Percentiles rank a stretch among this genome's conserved stretches.
phyloP scores from a whole-genome alignment of 225 moss, liverwort and hornwort genomes.

The Straminergon stramineum region DNA sequence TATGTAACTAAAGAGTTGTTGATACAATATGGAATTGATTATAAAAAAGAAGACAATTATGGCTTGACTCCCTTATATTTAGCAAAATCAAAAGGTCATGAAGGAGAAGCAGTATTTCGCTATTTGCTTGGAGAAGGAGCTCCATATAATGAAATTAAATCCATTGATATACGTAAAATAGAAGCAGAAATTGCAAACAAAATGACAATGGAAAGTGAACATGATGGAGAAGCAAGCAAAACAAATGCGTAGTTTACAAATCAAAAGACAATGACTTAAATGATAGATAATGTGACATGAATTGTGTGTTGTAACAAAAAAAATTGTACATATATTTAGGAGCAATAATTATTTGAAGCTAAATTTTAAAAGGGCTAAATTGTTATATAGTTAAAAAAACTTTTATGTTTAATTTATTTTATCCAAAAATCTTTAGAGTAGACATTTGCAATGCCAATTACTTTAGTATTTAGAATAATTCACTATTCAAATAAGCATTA shows the following conservation, averaged over 20 bases:
- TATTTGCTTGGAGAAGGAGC: conserved; percentile 90
- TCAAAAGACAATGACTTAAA: neutral
- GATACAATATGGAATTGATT: conserved; percentile 78
- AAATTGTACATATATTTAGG: neutral
- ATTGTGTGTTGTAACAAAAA: neutral
- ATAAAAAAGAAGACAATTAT: conserved; percentile 54
- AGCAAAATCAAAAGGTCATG: conserved; percentile 75
- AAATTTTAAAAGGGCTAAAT: neutral
- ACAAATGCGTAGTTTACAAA: neutral
- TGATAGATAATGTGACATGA: neutral
- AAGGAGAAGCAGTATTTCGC: conserved; percentile 87
- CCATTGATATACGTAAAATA: conserved; percentile 42
- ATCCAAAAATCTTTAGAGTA: neutral
- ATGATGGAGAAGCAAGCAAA: neutral
- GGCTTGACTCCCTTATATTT: conserved; percentile 83
- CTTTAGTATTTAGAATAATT: neutral
- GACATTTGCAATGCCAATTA: neutral
- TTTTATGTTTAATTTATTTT: neutral
- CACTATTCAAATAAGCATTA: neutral
- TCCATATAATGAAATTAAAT: conserved; percentile 74
- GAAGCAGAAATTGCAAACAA: conserved; percentile 66
- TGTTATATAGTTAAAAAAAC: too few species aligned
- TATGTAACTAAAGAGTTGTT: conserved; percentile 40
- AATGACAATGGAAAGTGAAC: conserved; percentile 16
- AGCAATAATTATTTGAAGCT: neutral